phyloP scores from a whole-genome alignment of 2,329 filamentous ascomycete genomes.

The Aspergillaceae sp. region DNA sequence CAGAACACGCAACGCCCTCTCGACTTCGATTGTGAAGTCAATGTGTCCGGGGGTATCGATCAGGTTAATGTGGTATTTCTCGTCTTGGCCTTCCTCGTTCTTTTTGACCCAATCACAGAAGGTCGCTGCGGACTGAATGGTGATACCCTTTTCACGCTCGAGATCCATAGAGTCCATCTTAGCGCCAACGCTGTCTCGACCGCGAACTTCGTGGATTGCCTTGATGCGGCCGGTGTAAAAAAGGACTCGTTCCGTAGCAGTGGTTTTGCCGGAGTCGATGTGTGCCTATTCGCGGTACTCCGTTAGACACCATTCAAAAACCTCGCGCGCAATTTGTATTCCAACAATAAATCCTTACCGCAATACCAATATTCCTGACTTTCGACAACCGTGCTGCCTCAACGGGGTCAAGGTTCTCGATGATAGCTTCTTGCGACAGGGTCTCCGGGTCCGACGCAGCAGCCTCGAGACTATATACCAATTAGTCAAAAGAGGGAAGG shows the following conservation, averaged over 20 bases:
- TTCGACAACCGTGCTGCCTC: constrained; percentile 69
- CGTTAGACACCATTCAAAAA: neutral
- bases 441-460: constrained; percentile 49
- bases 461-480: constrained; percentile 42
- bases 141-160: constrained; percentile 96
- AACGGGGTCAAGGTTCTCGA: constrained; percentile 69
- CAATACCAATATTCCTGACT: constrained; percentile 96
- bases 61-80: constrained; percentile 94
- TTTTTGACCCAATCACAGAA: constrained; percentile 95
- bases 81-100: constrained; percentile 65
- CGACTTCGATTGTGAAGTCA: constrained; percentile 98
- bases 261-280: constrained; percentile 98
- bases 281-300: constrained; percentile 57
- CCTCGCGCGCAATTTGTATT: neutral
- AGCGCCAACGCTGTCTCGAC: constrained; percentile 82
- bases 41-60: constrained; percentile 98
- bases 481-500: constrained; percentile 4
- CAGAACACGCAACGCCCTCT: constrained; percentile 85
- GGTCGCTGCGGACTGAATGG: constrained; percentile 94
- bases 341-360: constrained; percentile 48
- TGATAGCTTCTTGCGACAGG: constrained; percentile 57
- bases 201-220: constrained; percentile 87
- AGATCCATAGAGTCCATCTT: constrained; percentile 99
- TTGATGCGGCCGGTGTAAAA: constrained; percentile 98
- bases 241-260: constrained; percentile 87